Base-by-base conservation (phyloP, 2,329 filamentous ascomycete species). In the Pseudogymnoascus sp. region DNA sequence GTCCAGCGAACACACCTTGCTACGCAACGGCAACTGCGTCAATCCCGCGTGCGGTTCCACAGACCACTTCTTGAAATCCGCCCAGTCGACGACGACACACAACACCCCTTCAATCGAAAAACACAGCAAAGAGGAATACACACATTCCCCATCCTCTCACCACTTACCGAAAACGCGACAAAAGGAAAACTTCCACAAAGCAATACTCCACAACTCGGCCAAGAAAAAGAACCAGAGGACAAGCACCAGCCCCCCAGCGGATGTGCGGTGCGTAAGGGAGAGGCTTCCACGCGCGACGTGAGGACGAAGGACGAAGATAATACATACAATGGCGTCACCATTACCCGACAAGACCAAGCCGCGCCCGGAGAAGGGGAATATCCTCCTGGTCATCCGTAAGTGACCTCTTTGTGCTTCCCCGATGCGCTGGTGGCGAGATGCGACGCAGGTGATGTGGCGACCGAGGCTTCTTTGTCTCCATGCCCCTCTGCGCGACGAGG, bases 331-430 rank as follows among this genome's bases (percentile, higher is more conserved):
- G 48, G 48, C 48, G 48, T 58, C 48, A 35, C 48, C 27, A 21
- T 31, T 31, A 21, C 48, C 27, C 29, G 27, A 58, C n/a, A 58
- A 58, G 48, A 31, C 48, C 7, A 58, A 58, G 48, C 48, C 48
- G 48, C 48, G 77, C 73, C 85, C 84, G 70, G 83, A 86, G 29
- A 78, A 83, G 66, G 87, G 87, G 73, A 86, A 89, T 69, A 82
- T 85, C 61, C 76, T 90, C 68, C 74, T 89, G 67, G 87, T 90
- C 68, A 87, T 90, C 69, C 87, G 87, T 90, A 79, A 80, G 87
- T 82, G 60, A 58, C 62, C 60, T 21, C 18, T 8, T 21, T 21
- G 4, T 15, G n/a, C n/a, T n/a, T n/a, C n/a, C n/a, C n/a, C n/a
- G 59, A 25, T 60, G 29, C 27, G 27, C 59, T n/a, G n/a, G 18